A percentile compares a stretch with the other conserved stretches of the same genome.
Evolutionary conservation across 352 stramenopile genomes (phyloP).

Genomic region (Globisporangium paddicum): DNA sequence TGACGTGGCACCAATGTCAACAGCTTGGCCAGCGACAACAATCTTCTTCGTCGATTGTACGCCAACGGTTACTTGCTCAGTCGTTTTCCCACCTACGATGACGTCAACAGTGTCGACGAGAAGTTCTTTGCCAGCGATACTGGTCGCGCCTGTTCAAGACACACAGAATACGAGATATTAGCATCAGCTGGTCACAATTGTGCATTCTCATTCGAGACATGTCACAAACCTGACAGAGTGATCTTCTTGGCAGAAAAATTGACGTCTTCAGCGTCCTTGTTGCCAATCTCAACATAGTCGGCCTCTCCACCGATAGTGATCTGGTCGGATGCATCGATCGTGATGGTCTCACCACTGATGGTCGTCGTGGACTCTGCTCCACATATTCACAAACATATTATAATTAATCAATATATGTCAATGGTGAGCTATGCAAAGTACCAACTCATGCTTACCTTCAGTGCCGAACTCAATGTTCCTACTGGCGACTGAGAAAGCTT

Average conservation of each 20-base stretch:
- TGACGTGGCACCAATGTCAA: slow-evolving; percentile 23
- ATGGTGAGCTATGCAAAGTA: neutral
- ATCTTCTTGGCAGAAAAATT: slow-evolving; percentile 17
- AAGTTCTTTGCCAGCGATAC: slow-evolving; percentile 20
- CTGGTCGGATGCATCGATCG: slow-evolving; percentile 1
- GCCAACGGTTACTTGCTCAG: slow-evolving; percentile 30
- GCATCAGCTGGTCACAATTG: neutral
- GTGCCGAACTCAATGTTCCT: slow-evolving; percentile 8
- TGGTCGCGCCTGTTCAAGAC: slow-evolving; percentile 26
- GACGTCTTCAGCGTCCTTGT: slow-evolving; percentile 14
- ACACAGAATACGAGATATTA: neutral
- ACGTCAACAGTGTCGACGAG: slow-evolving; percentile 23
- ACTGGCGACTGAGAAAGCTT: slow-evolving; percentile 6
- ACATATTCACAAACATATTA: neutral
- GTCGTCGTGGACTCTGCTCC: slow-evolving; percentile 3
- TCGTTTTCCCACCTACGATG: slow-evolving; percentile 28
- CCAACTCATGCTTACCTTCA: neutral
- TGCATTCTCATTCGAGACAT: neutral
- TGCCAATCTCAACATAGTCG: slow-evolving; percentile 9
- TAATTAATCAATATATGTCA: neutral
- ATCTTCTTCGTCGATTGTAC: slow-evolving; percentile 17
- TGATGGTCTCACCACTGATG: slow-evolving; percentile 1
- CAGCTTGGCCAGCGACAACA: slow-evolving; percentile 7
- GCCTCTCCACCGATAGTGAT: slow-evolving; percentile 8
- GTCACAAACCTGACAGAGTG: slow-evolving; percentile 19